Evolutionary conservation across 2,329 filamentous ascomycete species (phyloP).

Genomic region (Periconia sp.): DNA sequence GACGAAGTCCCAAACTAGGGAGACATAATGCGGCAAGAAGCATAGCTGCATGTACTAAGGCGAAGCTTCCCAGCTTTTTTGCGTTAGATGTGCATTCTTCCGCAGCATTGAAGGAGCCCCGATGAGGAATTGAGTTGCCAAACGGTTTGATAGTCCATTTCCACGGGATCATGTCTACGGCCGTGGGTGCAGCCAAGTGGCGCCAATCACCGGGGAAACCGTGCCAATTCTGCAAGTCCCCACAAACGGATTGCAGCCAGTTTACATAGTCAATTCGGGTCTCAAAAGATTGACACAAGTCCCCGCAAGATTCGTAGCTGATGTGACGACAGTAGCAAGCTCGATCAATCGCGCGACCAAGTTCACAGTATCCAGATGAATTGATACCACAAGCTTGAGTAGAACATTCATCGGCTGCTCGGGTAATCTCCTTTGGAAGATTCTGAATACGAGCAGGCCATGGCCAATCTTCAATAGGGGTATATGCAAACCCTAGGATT

Average conservation of each 20-base stretch:
- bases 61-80: constrained; percentile 25
- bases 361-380: constrained; percentile 32
- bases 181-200: constrained; percentile 20
- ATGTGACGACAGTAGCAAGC: constrained; percentile 33
- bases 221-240: constrained; percentile 29
- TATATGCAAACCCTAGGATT: constrained; percentile 27
- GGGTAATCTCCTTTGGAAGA: constrained; percentile 22
- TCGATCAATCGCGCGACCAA: constrained; percentile 28
- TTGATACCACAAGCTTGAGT: constrained; percentile 36
- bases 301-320: constrained; percentile 28
- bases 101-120: no score
- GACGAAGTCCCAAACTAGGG: constrained; percentile 2
- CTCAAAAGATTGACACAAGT: constrained; percentile 34
- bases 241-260: constrained; percentile 36
- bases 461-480: constrained; percentile 29
- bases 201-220: constrained; percentile 35
- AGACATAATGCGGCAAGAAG: constrained; percentile 16
- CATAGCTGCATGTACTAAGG: constrained; percentile 21
- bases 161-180: constrained; percentile 37
- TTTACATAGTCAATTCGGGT: constrained; percentile 33
- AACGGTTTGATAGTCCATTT: constrained; percentile 26
- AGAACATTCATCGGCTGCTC: constrained; percentile 25
- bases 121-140: constrained; percentile 4
- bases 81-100: constrained; percentile 21
- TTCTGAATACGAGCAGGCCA: constrained; percentile 31